Evolutionary conservation across 1,139 yeast genomes (phyloP).

Genomic region (Debaryomyces sp.): DNA sequence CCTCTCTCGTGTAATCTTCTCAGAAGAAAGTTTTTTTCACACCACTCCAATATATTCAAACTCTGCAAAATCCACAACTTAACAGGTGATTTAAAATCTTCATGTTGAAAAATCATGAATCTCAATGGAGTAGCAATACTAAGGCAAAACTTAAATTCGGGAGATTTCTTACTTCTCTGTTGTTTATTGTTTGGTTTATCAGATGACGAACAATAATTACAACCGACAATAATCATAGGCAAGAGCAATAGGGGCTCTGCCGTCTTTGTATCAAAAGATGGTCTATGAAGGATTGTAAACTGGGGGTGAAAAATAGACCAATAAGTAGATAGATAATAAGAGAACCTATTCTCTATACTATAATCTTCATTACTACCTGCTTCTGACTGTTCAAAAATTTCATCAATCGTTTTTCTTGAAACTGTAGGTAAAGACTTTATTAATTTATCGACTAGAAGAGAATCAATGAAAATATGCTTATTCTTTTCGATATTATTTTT

Average conservation of each 20-base stretch:
- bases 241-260: conserved; percentile 57
- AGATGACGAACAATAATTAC: conserved; percentile 29
- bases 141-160: conserved; percentile 29
- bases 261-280: conserved; percentile 58
- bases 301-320: conserved; percentile 68
- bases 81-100: conserved; percentile 63
- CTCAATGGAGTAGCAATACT: conserved; percentile 64
- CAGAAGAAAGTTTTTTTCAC: conserved; percentile 64
- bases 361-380: conserved; percentile 15
- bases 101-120: conserved; percentile 60
- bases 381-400: conserved; percentile 18
- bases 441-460: conserved; percentile 21
- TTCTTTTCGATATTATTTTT: conserved; percentile 28
- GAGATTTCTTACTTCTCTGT: conserved; percentile 20
- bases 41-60: conserved; percentile 61
- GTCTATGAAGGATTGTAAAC: conserved; percentile 61
- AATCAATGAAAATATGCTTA: conserved; percentile 33
- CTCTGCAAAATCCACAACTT: conserved; percentile 70
- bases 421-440: conserved; percentile 19
- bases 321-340: conserved; percentile 37
- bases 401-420: conserved; percentile 21
- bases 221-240: conserved; percentile 60
- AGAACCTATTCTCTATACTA: conserved; percentile 28
- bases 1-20: conserved; percentile 72
- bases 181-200: conserved; percentile 21